Percentiles rank a stretch among this genome's conserved stretches.
Conservation (phyloP, 805 yeast genomes). For the Maudiozyma barnettii region DNA sequence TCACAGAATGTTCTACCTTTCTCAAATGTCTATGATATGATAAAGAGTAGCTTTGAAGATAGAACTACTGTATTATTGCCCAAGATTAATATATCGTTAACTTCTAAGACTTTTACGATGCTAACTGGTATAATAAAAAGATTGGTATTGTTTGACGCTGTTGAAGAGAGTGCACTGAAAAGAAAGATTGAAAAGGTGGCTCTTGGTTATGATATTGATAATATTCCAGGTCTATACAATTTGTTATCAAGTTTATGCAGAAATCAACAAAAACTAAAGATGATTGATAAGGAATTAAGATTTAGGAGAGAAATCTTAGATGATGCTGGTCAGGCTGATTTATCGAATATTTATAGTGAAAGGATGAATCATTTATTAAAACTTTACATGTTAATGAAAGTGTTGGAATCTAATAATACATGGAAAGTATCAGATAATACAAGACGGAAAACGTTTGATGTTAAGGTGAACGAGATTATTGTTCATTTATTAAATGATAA, state of each 20-base stretch:
- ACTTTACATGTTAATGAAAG: slow-evolving; percentile 37
- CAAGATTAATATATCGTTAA: slow-evolving; percentile 53
- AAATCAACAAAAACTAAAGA: slow-evolving; percentile 34
- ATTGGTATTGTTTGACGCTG: slow-evolving; percentile 65
- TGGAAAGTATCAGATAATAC: slow-evolving; percentile 19
- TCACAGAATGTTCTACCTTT: slow-evolving; percentile 46
- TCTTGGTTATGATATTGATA: slow-evolving; percentile 61
- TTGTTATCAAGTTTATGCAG: slow-evolving; percentile 42
- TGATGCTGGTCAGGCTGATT: slow-evolving; percentile 40
- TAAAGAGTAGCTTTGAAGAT: slow-evolving; percentile 30
- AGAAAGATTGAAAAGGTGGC: slow-evolving; percentile 57
- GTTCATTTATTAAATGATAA: slow-evolving; percentile 58
- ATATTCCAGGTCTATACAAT: slow-evolving; percentile 39
- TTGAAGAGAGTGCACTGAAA: slow-evolving; percentile 46
- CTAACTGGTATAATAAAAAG: slow-evolving; percentile 54
- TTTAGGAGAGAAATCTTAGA: slow-evolving; percentile 41
- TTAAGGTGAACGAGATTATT: slow-evolving; percentile 58
- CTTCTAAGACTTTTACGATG: slow-evolving; percentile 64
- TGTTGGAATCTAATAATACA: slow-evolving; percentile 31
- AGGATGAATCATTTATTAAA: slow-evolving; percentile 33
- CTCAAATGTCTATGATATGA: slow-evolving; percentile 27
- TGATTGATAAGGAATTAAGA: slow-evolving; percentile 38
- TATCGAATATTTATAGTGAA: slow-evolving; percentile 33
- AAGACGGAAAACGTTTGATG: slow-evolving; percentile 36
- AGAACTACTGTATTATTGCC: slow-evolving; percentile 60